Evolutionary conservation across 768 basidiomycete genomes (phyloP), one percentile per base, ranked within the genome.

Genomic region (Russula sp.): DNA sequence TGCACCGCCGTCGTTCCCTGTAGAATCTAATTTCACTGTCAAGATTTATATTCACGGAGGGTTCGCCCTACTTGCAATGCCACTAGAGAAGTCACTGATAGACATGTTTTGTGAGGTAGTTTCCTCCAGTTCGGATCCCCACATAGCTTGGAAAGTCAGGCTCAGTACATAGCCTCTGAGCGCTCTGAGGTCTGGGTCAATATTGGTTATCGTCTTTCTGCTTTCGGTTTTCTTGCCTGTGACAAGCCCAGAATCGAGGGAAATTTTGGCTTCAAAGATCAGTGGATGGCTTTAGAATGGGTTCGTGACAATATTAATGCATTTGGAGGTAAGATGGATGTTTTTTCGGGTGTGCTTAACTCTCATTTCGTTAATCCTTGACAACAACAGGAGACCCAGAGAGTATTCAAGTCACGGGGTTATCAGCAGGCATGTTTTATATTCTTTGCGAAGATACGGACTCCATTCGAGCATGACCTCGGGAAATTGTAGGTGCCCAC

Each of bases 261-360:
- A 3, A 92, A 91, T 68, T 91, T 85, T 70, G 88, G 89, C 0
- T 91, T 91, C 75, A 90, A 90, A 71, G 89, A 91, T 68, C 87
- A 88, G 67, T 90, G 88, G 88, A 68, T 87, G 20, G 88, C 84
- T 0, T 68, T 90, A n/a, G 74, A 81, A 66, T 90, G 88, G 88
- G 75, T 90, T 29, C 80, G 76, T 49, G 80, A 80, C 18, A 87
- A 90, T 66, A 88, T 91, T 22, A 71, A 71, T 42, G 73, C 74
- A 0, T 91, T 90, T 64, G 90, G 88, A 71, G 89, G 88, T 83
- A 68, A 56, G 74, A 35, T 25, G 0, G n/a, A 22, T 9, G 8
- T 25, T 18, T 43, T 45, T 29, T 25, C n/a, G 58, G 3, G 14
- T 6, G 18, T 56, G 7, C 38, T 42, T 42, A 22, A 32, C 25